Conservation (phyloP, 345 rosid genomes). For the Gossypium anomalum region DNA sequence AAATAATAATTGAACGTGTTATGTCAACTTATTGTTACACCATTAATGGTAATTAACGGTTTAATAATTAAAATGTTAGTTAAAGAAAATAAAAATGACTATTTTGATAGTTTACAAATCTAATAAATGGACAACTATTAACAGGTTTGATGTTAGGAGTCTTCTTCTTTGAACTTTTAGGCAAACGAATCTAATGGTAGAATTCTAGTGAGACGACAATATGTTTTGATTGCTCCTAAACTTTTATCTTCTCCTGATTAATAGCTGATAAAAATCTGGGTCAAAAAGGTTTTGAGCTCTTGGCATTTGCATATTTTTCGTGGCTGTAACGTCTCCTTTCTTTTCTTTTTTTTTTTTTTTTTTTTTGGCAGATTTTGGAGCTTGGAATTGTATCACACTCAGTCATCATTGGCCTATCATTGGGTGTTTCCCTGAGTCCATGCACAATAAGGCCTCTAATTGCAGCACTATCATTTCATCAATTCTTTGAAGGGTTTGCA, state of each 20-base stretch:
- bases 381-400: conserved; percentile 95
- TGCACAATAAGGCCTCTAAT: conserved; percentile 85
- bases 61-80: too few species aligned
- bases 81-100: too few species aligned
- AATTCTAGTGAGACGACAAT: too few species aligned
- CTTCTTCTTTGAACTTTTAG: too few species aligned
- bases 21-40: accelerated
- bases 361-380: conserved; percentile 63
- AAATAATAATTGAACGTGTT: too few species aligned
- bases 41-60: too few species aligned
- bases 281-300: neutral
- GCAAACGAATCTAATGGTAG: too few species aligned
- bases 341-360: neutral
- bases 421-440: conserved; percentile 82
- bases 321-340: neutral
- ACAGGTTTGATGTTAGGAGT: too few species aligned
- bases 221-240: neutral
- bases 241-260: neutral
- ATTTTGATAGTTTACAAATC: too few species aligned
- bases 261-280: neutral
- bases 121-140: too few species aligned
- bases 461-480: conserved; percentile 85
- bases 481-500: conserved; percentile 95
- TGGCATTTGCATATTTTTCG: neutral
- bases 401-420: conserved; percentile 77